Evolutionary conservation across 768 basidiomycete species (phyloP), one percentile per base, ranked within the genome.

Genomic region (Wakefieldia striispora): DNA sequence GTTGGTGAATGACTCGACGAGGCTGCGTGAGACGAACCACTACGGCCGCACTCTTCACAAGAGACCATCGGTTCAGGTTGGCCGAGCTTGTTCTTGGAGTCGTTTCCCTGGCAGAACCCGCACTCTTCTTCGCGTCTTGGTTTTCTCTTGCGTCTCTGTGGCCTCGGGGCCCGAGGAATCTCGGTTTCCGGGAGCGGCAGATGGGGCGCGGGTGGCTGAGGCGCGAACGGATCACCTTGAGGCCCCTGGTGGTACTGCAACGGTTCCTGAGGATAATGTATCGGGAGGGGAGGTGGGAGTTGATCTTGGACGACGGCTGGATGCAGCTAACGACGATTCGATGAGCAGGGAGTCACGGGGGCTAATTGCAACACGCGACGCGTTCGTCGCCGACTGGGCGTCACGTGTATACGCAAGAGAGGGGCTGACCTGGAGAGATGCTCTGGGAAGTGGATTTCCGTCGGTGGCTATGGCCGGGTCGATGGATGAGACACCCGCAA

Each of bases 151-250:
- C 71, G 76, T 65, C 70, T 83, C 71, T 50, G 66, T 21, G 63
- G 77, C 70, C 72, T 84, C 4, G 70, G 65, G 19, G 64, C 54
- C 40, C 71, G 70, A 20, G 67, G 70, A 47, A 71, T 71, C 49
- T 75, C 72, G 43, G 75, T 67, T 47, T 73, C 70, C 24, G 71
- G 70, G 49, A 81, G 70, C 53, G 75, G 75, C 46, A 77, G 71
- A 72, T 74, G 84, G 47, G 79, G 67, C 49, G 72, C 72, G 35
- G 72, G 70, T 47, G 77, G 76, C 55, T 79, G 83, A 39, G 83
- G 87, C 46, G 87, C 85, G 63, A 91, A 91, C 34, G 88, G 88
- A 69, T 90, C 89, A 52, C 89, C 88, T 60, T 88, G 85, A 14
- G 89, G 88, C 20, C 81, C 86, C 65, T 86, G 80, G 33, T 83